A percentile compares a stretch with the other conserved stretches of the same genome.
Evolutionary conservation across 2,329 filamentous ascomycete genomes (phyloP).

Genomic region (Epichloe glyceriae): DNA sequence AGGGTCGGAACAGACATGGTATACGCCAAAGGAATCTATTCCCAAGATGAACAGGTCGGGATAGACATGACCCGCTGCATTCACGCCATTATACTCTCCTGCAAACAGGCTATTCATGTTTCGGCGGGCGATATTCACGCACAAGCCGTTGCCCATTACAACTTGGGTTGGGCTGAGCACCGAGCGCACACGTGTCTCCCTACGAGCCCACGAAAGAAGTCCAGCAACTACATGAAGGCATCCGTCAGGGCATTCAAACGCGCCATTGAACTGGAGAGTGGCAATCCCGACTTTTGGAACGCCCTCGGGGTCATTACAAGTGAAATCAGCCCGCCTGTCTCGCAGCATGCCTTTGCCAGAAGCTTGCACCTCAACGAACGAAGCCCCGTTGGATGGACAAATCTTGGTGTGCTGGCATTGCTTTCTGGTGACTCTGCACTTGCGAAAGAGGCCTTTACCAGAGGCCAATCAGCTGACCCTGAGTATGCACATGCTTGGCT

Average conservation of each 20-base stretch:
- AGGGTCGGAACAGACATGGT: constrained; percentile 36
- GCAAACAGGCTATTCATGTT: constrained; percentile 72
- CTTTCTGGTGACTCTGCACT: constrained; percentile 71
- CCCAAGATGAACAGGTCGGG: constrained; percentile 33
- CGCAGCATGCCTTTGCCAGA: constrained; percentile 86
- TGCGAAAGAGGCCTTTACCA: constrained; percentile 81
- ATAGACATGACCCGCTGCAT: constrained; percentile 46
- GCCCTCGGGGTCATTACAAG: constrained; percentile 85
- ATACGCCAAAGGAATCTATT: constrained; percentile 29
- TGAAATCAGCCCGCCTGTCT: constrained; percentile 69
- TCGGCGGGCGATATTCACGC: constrained; percentile 67
- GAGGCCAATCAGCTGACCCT: constrained; percentile 86
- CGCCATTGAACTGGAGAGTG: constrained; percentile 87
- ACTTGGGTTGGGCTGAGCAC: constrained; percentile 88
- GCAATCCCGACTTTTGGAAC: constrained; percentile 96
- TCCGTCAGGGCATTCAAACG: constrained; percentile 87
- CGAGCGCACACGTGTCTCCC: constrained; percentile 60
- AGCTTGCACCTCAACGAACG: constrained; percentile 88
- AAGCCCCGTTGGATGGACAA: constrained; percentile 77
- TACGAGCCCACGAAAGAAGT: constrained; percentile 37
- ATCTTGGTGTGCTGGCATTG: constrained; percentile 76
- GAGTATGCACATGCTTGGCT: constrained; percentile 91
- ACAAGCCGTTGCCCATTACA: constrained; percentile 93
- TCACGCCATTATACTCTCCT: constrained; percentile 64
- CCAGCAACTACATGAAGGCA: constrained; percentile 60